Base-by-base conservation (phyloP, 2,329 filamentous ascomycete genomes). In the Acrocalymma vagum region DNA sequence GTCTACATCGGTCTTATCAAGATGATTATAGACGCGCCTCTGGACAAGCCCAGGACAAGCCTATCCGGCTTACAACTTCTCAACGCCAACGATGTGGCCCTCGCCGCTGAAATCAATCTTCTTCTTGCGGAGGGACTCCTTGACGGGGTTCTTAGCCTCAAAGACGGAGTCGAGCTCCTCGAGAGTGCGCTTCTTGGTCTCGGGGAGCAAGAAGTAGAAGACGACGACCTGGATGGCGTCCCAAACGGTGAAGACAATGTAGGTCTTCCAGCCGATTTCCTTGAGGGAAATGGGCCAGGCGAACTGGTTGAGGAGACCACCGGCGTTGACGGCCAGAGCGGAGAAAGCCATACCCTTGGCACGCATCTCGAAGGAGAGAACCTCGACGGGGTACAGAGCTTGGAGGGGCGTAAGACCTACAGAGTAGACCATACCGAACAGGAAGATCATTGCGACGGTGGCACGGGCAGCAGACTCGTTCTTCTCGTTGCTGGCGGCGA, bases 361-460 rank as follows among this genome's bases (percentile, higher is more conserved):
- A 21, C 65, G 57, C 15, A 65, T 69, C 25, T 60, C 56, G 42
- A 65, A 67, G 24, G 62, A 60, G 26, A 70, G 59, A n/a, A 62
- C 59, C 29, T 70, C 66, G 9, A 63, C 61, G 10, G 62, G 53
- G 38, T 67, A 69, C 1, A 69, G 47, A 1, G 60, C 63, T 36
- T 63, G 63, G 5, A 69, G 54, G 9, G 66, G 65, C 3, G 67
- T 71, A 45, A 63, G 62, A 34, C 65, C 67, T 26, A 60, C 58
- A 7, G 60, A 42, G 42, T 61, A 71, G 32, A 59, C 55, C 25
- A 61, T 58, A 16, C 58, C 57, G 55, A 69, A 69, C 9, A 69
- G 38, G 45, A 66, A 69, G 17, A 69, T 58, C 22, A 56, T 51
- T 20, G 62, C 64, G 21, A 69, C 59, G 3, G 63, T 62, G 11